These are phyloP conservation scores for Colletotrichum sp. DNA, from an alignment of 2,329 filamentous ascomycete species.

Conservation along the genomic window DNA sequence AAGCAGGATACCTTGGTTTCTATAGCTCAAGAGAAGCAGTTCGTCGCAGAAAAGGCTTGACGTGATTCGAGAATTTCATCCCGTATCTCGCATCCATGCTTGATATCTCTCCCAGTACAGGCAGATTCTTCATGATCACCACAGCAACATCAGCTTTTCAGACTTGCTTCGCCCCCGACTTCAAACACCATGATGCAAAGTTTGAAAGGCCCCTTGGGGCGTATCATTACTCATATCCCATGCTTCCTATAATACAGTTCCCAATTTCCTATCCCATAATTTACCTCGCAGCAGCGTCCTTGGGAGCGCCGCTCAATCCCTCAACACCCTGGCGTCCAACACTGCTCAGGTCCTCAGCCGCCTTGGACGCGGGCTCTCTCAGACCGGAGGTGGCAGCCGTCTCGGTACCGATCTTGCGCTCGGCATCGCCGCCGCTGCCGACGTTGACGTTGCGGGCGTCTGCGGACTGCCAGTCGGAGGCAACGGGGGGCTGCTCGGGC, in stretches of 20 bases:
- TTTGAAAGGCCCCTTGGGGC: background rate
- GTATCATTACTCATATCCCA: constrained; percentile 8
- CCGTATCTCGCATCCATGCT: background rate
- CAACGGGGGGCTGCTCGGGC: constrained; percentile 76
- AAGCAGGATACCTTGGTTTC: accelerated
- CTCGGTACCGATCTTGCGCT: constrained; percentile 58
- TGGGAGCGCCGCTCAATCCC: constrained; percentile 57
- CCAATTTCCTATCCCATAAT: background rate
- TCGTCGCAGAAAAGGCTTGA: too few species aligned
- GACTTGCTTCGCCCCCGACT: background rate
- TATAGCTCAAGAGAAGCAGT: accelerated
- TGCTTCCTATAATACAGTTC: background rate
- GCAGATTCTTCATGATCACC: too few species aligned
- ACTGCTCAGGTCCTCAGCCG: constrained; percentile 58
- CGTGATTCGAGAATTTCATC: background rate
- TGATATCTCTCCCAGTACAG: too few species aligned
- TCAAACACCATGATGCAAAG: background rate
- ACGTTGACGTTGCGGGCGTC: constrained; percentile 74
- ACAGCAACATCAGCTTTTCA: background rate
- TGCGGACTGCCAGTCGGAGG: constrained; percentile 79
- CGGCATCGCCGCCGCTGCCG: constrained; percentile 61
- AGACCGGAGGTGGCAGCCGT: constrained; percentile 56
- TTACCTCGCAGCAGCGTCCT: constrained; percentile 62
- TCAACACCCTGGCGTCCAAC: constrained; percentile 71
- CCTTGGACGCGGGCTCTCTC: constrained; percentile 63